Evolutionary conservation across 257 asterid genomes (phyloP).

Genomic region (Lycium ferocissimum): DNA sequence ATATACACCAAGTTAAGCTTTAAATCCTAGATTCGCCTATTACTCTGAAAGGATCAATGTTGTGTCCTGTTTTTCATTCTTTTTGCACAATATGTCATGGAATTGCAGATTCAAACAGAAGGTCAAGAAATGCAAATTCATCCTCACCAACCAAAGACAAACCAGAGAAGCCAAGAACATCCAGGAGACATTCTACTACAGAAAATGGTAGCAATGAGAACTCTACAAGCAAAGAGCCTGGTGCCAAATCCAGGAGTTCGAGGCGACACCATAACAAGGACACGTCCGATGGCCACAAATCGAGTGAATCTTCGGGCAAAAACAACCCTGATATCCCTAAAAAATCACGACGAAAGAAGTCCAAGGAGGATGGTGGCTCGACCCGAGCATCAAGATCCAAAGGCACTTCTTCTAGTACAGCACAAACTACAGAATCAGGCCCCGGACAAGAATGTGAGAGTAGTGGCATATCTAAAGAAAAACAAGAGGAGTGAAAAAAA

Average conservation of each 20-base stretch:
- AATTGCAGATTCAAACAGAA: conserved; percentile 39
- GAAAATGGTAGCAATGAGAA: conserved; percentile 43
- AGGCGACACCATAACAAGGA: conserved; percentile 61
- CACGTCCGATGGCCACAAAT: conserved; percentile 43
- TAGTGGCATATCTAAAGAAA: conserved; percentile 1
- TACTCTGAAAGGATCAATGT: background rate
- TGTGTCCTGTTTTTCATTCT: background rate
- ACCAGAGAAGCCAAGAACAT: conserved; percentile 52
- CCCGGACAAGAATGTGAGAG: background rate
- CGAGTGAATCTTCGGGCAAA: conserved; percentile 40
- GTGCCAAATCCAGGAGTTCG: conserved; percentile 48
- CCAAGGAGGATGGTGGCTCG: conserved; percentile 49
- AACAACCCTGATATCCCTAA: conserved; percentile 50
- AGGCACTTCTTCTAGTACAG: conserved; percentile 32
- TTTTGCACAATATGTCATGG: background rate
- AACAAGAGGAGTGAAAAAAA: conserved; percentile 1
- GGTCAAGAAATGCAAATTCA: conserved; percentile 36
- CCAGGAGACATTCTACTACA: conserved; percentile 51
- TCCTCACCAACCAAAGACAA: conserved; percentile 42
- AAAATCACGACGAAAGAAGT: conserved; percentile 52
- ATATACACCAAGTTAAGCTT: background rate
- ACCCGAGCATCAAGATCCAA: conserved; percentile 36
- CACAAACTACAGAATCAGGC: conserved; percentile 12
- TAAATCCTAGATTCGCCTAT: background rate
- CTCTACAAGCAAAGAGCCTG: conserved; percentile 54